Evolutionary conservation across 305 asterid genomes (phyloP), one percentile per base, ranked within the genome.

Genomic region (Fraxinus floribunda): DNA sequence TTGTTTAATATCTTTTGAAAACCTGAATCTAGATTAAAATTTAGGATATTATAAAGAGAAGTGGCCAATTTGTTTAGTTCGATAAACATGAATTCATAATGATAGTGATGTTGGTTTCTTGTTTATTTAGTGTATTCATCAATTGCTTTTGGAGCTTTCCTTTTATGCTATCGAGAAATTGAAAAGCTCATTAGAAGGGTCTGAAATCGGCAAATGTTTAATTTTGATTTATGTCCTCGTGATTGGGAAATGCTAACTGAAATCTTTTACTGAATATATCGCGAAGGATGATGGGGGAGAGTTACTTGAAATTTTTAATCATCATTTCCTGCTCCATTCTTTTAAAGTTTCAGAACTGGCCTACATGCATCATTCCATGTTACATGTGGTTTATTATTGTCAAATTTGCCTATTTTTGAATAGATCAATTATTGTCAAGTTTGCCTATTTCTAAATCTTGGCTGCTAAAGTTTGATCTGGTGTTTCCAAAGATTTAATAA

Each of bases 21-120:
- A 78, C 52, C 68, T 82, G 78, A 75, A 26, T 82, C 78, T 34
- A 30, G 44, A 10, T n/a, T n/a, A 60, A 73, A 80, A 78, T 20
- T 62, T 55, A 29, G 72, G 39, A 77, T 38, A 77, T 22, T 76
- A 55, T 7, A 49, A 81, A 64, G 49, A 18, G 38, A 26, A 57
- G 57, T 68, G 15, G 32, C 39, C 49, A 15, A 18, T 78, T 34
- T 49, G 55, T 44, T 44, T 44, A 44, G 22, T 84, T 72, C 3
- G 38, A 75, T 7, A 68, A 34, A 52, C 64, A 16, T 13, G 36
- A 77, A 41, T 39, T 76, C 68, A 26, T 13, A 10, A 20, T 70
- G 18, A 35, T 49, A 32, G 34, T 6, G 4, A 6, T 57, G 0
- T 5, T 74, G 9, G 83, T 72, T 82, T 75, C 79, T 83, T 76